phyloP scores from a whole-genome alignment of 768 basidiomycete genomes.

The Suillus americanus region DNA sequence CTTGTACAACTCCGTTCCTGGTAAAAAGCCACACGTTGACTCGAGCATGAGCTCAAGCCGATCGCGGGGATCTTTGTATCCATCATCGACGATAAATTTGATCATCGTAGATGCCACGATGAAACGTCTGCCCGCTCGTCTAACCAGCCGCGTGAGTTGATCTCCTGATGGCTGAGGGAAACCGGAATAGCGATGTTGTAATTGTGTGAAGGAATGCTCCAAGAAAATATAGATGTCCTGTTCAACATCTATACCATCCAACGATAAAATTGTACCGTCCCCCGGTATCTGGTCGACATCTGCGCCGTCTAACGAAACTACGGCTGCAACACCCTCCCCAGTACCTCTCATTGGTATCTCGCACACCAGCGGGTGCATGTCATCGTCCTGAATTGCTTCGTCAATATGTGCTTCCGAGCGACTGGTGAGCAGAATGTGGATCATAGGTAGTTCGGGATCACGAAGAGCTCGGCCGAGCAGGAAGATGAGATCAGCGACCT shows the following conservation, averaged over 20 bases:
- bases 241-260: too few species aligned
- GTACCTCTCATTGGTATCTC: not conserved
- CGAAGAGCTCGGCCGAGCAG: not conserved
- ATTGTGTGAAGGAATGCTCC: not conserved
- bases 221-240: not conserved
- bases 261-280: too few species aligned
- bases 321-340: not conserved
- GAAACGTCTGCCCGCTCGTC: not conserved
- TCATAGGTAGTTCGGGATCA: not conserved
- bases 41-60: not conserved
- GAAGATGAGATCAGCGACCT: not conserved
- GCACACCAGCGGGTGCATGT: not conserved
- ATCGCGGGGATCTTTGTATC: not conserved
- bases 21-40: not conserved
- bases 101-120: not conserved
- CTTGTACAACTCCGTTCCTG: not conserved
- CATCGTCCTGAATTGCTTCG: not conserved
- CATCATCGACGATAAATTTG: not conserved
- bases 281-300: not conserved
- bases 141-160: not conserved
- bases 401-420: not conserved
- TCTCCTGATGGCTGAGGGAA: not conserved
- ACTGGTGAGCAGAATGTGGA: not conserved
- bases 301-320: not conserved
- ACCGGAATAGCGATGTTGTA: not conserved